Evolutionary conservation across 2,329 filamentous ascomycete genomes (phyloP).

Genomic region (Penicillium olsonii): DNA sequence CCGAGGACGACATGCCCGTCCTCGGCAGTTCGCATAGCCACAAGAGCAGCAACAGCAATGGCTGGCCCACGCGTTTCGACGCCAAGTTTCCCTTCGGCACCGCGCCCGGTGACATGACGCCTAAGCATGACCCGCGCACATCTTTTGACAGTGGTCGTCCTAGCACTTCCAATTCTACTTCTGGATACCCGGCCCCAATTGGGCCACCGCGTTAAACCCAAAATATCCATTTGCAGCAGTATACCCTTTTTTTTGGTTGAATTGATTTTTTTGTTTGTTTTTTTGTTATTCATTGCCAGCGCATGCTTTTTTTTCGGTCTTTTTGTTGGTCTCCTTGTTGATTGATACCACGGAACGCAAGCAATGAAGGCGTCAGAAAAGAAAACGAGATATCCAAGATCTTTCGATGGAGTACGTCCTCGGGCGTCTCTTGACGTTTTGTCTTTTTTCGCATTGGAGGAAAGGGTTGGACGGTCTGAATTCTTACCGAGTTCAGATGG

Average conservation of each 20-base stretch:
- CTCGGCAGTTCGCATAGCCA: slow-evolving; percentile 59
- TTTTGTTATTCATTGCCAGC: slow-evolving; percentile 17
- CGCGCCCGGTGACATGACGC: slow-evolving; percentile 74
- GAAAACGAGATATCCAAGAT: slow-evolving; percentile 33
- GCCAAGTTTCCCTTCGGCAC: slow-evolving; percentile 66
- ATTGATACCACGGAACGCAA: slow-evolving; percentile 35
- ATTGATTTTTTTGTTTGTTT: slow-evolving; percentile 26
- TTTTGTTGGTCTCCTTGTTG: slow-evolving; percentile 18
- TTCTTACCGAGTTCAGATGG: slow-evolving; percentile 4
- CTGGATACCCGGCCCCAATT: slow-evolving; percentile 92
- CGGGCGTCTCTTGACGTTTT: slow-evolving; percentile 12
- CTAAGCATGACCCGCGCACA: slow-evolving; percentile 78
- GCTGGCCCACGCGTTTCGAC: slow-evolving; percentile 57
- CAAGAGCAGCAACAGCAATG: slow-evolving; percentile 63
- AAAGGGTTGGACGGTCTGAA: slow-evolving; percentile 9
- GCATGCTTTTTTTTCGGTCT: slow-evolving; percentile 14
- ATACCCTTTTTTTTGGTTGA: slow-evolving; percentile 45
- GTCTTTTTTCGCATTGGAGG: slow-evolving; percentile 11
- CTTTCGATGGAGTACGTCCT: slow-evolving; percentile 23
- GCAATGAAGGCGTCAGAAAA: slow-evolving; percentile 33
- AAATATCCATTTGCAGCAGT: slow-evolving; percentile 48
- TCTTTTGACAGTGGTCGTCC: slow-evolving; percentile 90
- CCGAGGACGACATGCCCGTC: slow-evolving; percentile 72
- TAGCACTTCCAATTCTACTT: slow-evolving; percentile 94
- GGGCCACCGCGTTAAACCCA: slow-evolving; percentile 82